Conservation (phyloP, 495 filamentous ascomycete species). For the Eremomyces bilateralis region DNA sequence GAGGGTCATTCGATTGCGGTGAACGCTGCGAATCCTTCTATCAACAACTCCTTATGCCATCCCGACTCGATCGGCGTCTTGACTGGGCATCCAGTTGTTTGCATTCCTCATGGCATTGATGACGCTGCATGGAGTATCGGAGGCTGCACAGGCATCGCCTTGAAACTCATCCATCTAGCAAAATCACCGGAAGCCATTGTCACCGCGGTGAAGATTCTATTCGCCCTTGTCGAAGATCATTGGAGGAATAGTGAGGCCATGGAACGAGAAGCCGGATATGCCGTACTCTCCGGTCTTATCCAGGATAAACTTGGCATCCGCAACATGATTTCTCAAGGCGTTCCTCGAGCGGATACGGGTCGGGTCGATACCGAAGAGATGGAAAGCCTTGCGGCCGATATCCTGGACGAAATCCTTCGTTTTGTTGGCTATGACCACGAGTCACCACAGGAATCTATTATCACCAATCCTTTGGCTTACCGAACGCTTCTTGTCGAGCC, state of each 20-base stretch:
- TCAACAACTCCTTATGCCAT: constrained; percentile 69
- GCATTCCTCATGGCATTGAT: constrained; percentile 62
- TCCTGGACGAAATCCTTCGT: constrained; percentile 53
- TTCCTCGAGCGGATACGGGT: too few relatives aligned
- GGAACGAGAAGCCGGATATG: constrained; percentile 67
- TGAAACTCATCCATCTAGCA: constrained; percentile 66
- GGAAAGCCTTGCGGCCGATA: constrained; percentile 40
- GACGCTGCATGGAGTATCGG: constrained; percentile 83
- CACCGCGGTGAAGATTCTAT: constrained; percentile 62
- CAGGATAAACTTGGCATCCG: constrained; percentile 49
- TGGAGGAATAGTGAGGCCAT: constrained; percentile 98
- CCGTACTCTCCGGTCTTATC: constrained; percentile 57
- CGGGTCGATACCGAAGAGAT: constrained; percentile 30
- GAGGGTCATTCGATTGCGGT: constrained; percentile 62
- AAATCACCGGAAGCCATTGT: constrained; percentile 41
- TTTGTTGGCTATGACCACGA: constrained; percentile 74
- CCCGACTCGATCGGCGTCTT: constrained; percentile 60
- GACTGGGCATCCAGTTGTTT: constrained; percentile 64
- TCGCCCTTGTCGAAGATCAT: constrained; percentile 61
- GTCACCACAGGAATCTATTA: constrained; percentile 62
- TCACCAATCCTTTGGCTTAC: constrained; percentile 88
- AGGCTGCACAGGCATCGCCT: constrained; percentile 60
- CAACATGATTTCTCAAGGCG: constrained; percentile 6
- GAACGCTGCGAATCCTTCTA: constrained; percentile 68
- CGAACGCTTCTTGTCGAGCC: constrained; percentile 77